A percentile compares a stretch with the other conserved stretches of the same genome.
phyloP scores from a whole-genome alignment of 495 filamentous ascomycete species.

The Parathielavia appendiculata region DNA sequence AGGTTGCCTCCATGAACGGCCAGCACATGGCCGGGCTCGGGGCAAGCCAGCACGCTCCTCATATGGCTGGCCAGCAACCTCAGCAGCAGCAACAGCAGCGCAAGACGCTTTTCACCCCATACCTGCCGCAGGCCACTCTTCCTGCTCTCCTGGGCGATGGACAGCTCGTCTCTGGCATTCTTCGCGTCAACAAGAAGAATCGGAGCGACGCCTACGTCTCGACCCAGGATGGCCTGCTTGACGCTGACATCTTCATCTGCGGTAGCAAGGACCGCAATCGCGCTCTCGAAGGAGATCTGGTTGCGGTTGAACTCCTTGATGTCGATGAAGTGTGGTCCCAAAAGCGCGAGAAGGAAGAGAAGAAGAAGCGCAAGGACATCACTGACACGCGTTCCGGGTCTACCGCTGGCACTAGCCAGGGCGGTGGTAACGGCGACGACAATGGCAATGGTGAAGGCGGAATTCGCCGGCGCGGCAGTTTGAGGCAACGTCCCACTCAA shows the following conservation, averaged over 20 bases:
- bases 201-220: conserved; percentile 97
- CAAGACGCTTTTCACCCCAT: conserved; percentile 97
- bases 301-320: conserved; percentile 92
- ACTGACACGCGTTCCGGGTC: conserved; percentile 79
- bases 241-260: conserved; percentile 99
- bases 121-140: conserved; percentile 90
- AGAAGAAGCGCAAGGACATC: conserved; percentile 99
- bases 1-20: conserved; percentile 77
- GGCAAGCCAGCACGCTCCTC: conserved; percentile 72
- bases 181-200: conserved; percentile 99
- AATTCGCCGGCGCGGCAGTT: conserved; percentile 85
- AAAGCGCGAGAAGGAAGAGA: conserved; percentile 98
- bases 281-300: conserved; percentile 90
- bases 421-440: conserved; percentile 60
- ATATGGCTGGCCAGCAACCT: conserved; percentile 59
- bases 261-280: conserved; percentile 97
- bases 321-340: conserved; percentile 98
- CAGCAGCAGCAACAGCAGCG: conserved; percentile 90
- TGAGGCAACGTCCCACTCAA: conserved; percentile 93
- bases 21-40: conserved; percentile 64
- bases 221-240: conserved; percentile 75
- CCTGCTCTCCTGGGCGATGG: conserved; percentile 88
- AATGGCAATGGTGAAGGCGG: conserved; percentile 69
- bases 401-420: conserved; percentile 64
- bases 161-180: conserved; percentile 90